Base-by-base conservation (phyloP, 495 filamentous ascomycete genomes). In the Aspergillus cavernicola region DNA sequence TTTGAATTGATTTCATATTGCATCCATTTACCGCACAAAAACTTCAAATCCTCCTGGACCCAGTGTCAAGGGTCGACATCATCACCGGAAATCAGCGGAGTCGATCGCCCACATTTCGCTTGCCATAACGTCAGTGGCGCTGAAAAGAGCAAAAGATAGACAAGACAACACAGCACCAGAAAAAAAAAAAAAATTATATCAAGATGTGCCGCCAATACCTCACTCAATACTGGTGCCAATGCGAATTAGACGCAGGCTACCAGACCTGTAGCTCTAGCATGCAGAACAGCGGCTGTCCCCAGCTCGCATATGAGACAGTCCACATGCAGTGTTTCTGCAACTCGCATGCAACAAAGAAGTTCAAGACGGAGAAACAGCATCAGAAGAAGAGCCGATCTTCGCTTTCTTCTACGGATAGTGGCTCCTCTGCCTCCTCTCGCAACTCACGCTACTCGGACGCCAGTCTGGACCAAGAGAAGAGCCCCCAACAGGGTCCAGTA, bases 321-420 rank as follows among this genome's bases (percentile, higher is more conserved):
- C 68, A 70, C 26, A 71, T 77, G 72, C 69, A 77, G 23, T 74
- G 70, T 32, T 77, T 71, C 61, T 75, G 73, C 63, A 63, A 73
- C 46, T 55, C 52, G 0, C 73, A 77, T 38, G 71, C 73, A 5
- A 70, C 62, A 3, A 67, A 64, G 12, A 61, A 62, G n/a, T 75
- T 69, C 58, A 67, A 63, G 50, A 61, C 64, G 6, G 65, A 71
- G 62, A 67, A 66, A 22, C 61, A 72, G 52, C 64, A 58, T 3
- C 56, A 49, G 35, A 70, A 67, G 52, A 57, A 48, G 62, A 68
- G 56, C 52, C 61, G 44, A 56, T 64, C 56, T 12, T 59, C 28
- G 41, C 57, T 16, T 6, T 29, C 42, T 24, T 32, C 35, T 12
- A 31, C 57, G 55, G 40, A 8, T 11, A 49, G 11, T 24, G 22